Base-by-base conservation (phyloP, 2,329 filamentous ascomycete genomes). In the Scedosporium minutisporum region DNA sequence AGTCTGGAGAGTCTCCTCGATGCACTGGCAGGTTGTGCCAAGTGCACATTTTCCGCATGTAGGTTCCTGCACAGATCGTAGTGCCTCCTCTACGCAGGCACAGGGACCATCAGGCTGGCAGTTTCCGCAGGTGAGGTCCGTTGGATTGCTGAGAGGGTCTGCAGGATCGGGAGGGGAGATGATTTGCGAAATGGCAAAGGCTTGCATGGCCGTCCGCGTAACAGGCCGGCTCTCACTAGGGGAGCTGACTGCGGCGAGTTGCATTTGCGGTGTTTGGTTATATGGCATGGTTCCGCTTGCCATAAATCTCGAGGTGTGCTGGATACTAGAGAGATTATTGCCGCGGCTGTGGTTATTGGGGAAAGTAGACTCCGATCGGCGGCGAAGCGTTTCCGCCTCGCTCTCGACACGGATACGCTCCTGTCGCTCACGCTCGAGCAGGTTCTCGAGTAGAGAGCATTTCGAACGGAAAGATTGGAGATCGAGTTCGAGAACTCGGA, bases 11-110 rank as follows among this genome's bases (percentile, higher is more conserved):
- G 51, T 27, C 6, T 62, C 60, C 3, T 57, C 78, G 41, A 87
- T 78, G 65, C 87, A 90, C 68, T 85, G 80, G 68, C 89, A 92
- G 60, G 81, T 81, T 6, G 80, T 79, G 57, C 81, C 83, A 6
- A 84, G 74, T 18, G 80, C 83, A 71, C 89, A 92, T 63, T 85
- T 85, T 58, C 82, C 85, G 71, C 88, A 92, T 23, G 84, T 86
- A 25, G 78, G 71, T 41, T 82, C 76, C n/a, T 75, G 76, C n/a
- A 78, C 76, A 6, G 60, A 57, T 41, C 60, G 60, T 57, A 87
- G 74, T 33, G 79, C 83, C 64, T 84, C 78, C 23, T 87, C 84
- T 58, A 82, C 81, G 69, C 85, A 88, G 10, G 81, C 80, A 71
- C 85, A 87, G 2, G 74, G 72, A 5, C 81, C 80, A 27, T 75